Evolutionary conservation across 2,329 filamentous ascomycete genomes (phyloP).

Genomic region (Verticillium nonalfalfae): DNA sequence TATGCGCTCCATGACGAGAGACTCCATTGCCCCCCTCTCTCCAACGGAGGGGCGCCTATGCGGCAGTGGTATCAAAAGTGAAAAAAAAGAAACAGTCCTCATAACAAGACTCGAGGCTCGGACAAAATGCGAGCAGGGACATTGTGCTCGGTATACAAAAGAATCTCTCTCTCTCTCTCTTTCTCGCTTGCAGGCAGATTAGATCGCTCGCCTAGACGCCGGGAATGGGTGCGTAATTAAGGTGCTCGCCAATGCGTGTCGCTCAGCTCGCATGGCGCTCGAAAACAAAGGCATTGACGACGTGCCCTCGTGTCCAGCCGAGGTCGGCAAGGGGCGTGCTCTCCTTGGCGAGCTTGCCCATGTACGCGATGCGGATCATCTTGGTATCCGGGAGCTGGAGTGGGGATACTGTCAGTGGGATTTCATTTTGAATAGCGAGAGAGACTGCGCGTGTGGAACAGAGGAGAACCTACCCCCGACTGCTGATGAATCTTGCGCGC

Average conservation of each 20-base stretch:
- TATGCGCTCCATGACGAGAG: neutral
- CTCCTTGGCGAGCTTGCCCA: constrained; percentile 75
- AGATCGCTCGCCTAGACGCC: neutral
- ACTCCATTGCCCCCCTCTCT: neutral
- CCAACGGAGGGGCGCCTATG: neutral
- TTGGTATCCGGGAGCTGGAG: constrained; percentile 50
- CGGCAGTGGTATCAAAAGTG: neutral
- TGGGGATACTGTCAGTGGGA: neutral
- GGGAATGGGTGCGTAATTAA: neutral
- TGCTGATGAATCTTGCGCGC: constrained; percentile 57
- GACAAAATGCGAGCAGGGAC: neutral
- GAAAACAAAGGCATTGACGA: constrained; percentile 72
- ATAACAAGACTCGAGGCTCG: neutral
- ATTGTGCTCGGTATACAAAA: neutral
- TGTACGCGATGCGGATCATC: constrained; percentile 67
- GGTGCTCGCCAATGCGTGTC: neutral
- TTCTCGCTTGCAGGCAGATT: neutral
- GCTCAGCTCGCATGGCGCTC: constrained; percentile 24
- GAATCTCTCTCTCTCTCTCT: neutral
- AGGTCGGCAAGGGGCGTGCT: constrained; percentile 57
- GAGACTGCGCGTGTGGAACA: no score
- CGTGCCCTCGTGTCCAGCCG: constrained; percentile 68
- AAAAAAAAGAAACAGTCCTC: neutral
- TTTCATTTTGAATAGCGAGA: no score
- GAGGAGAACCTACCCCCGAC: constrained; percentile 47